Conservation (phyloP, 805 yeast species). For the Ogataea neopini region DNA sequence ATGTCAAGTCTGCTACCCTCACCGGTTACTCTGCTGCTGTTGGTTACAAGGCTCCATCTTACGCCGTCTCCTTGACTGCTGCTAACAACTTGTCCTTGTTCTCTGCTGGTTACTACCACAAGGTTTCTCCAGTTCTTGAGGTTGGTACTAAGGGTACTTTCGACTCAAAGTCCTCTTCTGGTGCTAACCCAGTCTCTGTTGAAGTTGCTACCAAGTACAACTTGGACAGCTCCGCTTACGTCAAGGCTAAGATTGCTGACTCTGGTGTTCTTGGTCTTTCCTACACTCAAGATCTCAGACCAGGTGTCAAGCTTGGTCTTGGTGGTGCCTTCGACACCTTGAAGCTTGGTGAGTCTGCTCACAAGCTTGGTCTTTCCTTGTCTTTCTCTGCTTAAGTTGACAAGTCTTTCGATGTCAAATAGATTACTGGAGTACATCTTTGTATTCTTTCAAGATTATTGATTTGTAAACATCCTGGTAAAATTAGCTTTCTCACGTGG, state of each 20-base stretch:
- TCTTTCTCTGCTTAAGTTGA: conserved; percentile 80
- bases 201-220: conserved; percentile 96
- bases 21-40: conserved; percentile 92
- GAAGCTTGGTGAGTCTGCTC: conserved; percentile 94
- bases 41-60: conserved; percentile 88
- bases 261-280: conserved; percentile 92
- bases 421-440: not conserved
- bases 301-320: conserved; percentile 94
- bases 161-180: conserved; percentile 76
- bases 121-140: conserved; percentile 86
- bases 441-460: not conserved
- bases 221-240: conserved; percentile 83
- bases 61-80: conserved; percentile 83
- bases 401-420: not conserved
- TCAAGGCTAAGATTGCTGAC: conserved; percentile 96
- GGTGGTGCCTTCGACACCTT: conserved; percentile 97
- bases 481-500: not conserved
- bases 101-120: conserved; percentile 97
- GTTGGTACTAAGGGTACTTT: conserved; percentile 98
- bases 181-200: conserved; percentile 79
- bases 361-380: conserved; percentile 94
- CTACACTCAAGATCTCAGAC: conserved; percentile 92
- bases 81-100: conserved; percentile 84
- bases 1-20: conserved; percentile 87
- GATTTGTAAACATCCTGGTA: not conserved